A percentile compares a stretch with the other conserved stretches of the same genome.
phyloP scores from a whole-genome alignment of 1,284 basidiomycete genomes.

The Volvariella surrecta region DNA sequence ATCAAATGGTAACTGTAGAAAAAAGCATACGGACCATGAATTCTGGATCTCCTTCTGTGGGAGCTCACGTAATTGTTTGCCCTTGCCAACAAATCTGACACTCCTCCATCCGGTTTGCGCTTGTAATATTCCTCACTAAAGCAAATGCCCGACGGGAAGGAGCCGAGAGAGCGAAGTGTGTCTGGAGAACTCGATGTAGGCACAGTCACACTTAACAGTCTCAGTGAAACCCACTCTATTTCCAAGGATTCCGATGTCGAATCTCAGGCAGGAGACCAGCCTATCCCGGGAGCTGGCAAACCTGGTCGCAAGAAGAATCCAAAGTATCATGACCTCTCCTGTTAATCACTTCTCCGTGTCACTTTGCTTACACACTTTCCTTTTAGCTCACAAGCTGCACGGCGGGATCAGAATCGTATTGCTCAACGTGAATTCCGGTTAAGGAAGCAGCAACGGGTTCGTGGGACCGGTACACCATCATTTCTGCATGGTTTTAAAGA shows the following conservation, averaged over 20 bases:
- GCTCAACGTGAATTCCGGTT: slow-evolving; percentile 89
- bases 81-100: slow-evolving; percentile 10
- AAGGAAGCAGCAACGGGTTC: slow-evolving; percentile 77
- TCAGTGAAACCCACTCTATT: slow-evolving; percentile 1
- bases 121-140: slow-evolving; percentile 37
- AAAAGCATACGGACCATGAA: slow-evolving; percentile 6
- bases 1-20: too few species aligned
- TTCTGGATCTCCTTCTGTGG: slow-evolving; percentile 6
- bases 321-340: slow-evolving; percentile 40
- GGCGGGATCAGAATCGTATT: slow-evolving; percentile 86
- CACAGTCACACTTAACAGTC: slow-evolving; percentile 7
- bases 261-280: slow-evolving; percentile 36
- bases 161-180: slow-evolving; percentile 45
- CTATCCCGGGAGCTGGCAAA: slow-evolving; percentile 37
- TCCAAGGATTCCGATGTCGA: slow-evolving; percentile 54
- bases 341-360: slow-evolving; percentile 17
- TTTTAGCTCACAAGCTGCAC: slow-evolving; percentile 71
- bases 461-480: slow-evolving; percentile 13
- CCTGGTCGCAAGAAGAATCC: slow-evolving; percentile 82
- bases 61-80: slow-evolving; percentile 8
- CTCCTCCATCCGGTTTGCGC: slow-evolving; percentile 4
- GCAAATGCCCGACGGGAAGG: slow-evolving; percentile 30
- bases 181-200: slow-evolving; percentile 48
- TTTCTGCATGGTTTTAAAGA: slow-evolving; percentile 4
- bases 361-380: slow-evolving; percentile 20